Conservation (phyloP, 2,329 filamentous ascomycete species). For the Bipolaris sorokiniana region DNA sequence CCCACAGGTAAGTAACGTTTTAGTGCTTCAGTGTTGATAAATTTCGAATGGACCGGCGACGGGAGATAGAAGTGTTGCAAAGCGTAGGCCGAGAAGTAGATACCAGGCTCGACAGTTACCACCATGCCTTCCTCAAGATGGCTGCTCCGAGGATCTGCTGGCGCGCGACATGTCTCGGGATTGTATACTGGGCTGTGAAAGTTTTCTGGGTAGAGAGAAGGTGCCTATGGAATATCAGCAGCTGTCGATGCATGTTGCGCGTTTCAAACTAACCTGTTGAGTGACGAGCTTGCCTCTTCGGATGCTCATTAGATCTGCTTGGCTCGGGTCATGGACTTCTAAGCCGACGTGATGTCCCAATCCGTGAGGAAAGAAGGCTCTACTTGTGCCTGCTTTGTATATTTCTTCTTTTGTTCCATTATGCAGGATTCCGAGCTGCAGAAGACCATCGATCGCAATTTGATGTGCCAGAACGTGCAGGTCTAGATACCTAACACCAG, state of each 20-base stretch:
- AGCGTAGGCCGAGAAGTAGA: slow-evolving; percentile 90
- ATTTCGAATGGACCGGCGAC: slow-evolving; percentile 73
- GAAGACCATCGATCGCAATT: slow-evolving; percentile 73
- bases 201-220: slow-evolving; percentile 41
- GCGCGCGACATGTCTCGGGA: slow-evolving; percentile 37
- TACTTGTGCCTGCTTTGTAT: slow-evolving; percentile 76
- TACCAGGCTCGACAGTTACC: slow-evolving; percentile 62
- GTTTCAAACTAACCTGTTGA: slow-evolving; percentile 28
- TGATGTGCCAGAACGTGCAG: slow-evolving; percentile 75
- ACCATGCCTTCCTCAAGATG: slow-evolving; percentile 61
- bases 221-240: slow-evolving; percentile 30
- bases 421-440: slow-evolving; percentile 73
- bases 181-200: slow-evolving; percentile 45
- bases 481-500: slow-evolving; percentile 72
- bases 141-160: slow-evolving; percentile 41
- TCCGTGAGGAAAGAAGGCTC: slow-evolving; percentile 91
- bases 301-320: slow-evolving; percentile 44
- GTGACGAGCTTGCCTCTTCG: slow-evolving; percentile 29
- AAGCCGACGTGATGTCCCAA: slow-evolving; percentile 90
- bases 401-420: slow-evolving; percentile 72
- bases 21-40: slow-evolving; percentile 75
- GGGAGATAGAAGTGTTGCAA: slow-evolving; percentile 76
- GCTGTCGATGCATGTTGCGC: background rate
- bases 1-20: slow-evolving; percentile 83
- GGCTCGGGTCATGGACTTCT: slow-evolving; percentile 78